Evolutionary conservation across 1,284 basidiomycete species (phyloP), one percentile per base, ranked within the genome.

Genomic region (Moesziomyces antarcticus): DNA sequence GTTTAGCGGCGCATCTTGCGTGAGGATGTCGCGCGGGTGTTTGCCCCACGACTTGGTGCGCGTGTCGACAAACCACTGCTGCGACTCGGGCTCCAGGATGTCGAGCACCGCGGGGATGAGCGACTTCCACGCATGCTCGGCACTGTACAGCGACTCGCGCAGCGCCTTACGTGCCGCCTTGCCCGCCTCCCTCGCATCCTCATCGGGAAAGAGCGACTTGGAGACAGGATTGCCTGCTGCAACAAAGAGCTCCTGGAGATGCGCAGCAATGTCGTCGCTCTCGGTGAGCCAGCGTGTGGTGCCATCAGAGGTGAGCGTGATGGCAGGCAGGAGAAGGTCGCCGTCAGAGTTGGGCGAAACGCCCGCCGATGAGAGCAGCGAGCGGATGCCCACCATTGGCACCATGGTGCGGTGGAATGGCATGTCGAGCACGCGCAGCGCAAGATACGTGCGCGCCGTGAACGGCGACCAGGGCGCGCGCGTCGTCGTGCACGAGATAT

Each of bases 391-490:
- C 4, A 27, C 46, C 69, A 72, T 66, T 5, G 58, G 24, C 0
- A 72, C 14, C 24, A 54, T 21, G 11, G 48, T 35, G 21, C 52
- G 58, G 20, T 56, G 13, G 41, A 55, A 72, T 14, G 69, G 55
- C 16, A 72, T 50, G 3, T 42, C 63, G 43, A 72, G 69, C 47
- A 72, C 20, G 5, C 58, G 54, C 25, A 72, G 59, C 3, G 69
- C 46, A 1, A 72, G 45, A 14, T 52, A 66, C 10, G 59, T 72
- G 10, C 69, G 69, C n/a, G 58, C 35, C 3, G 69, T 72, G 44
- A 40, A 66, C 5, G 69, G 69, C 14, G 61, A 65, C 69, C 69
- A 72, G 43, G 69, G 55, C 42, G 57, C 40, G n/a, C 33, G 20
- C 30, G 69, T 64, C 16, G 8, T 55, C 6, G 47, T 44, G 48